Base-by-base conservation (phyloP, 768 basidiomycete species). In the Suillus subaureus region DNA sequence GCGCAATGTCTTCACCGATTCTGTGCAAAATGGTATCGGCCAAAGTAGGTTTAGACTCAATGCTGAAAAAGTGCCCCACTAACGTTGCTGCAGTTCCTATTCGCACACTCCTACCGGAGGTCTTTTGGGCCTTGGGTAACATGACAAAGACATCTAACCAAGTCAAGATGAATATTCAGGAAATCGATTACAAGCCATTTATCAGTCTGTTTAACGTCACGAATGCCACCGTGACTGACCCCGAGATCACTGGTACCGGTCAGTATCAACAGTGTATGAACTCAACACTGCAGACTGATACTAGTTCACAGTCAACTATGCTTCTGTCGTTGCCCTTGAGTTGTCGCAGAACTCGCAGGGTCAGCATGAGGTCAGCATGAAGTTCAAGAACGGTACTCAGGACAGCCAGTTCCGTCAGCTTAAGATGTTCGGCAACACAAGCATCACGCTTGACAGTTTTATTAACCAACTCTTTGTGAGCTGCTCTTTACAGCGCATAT, bases 111-210 rank as follows among this genome's bases (percentile, higher is more conserved):
- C 77, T 93, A 43, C 83, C 87, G 70, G 87, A 87, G 39, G 84
- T 94, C 74, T 78, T 93, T 62, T 79, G 74, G 57, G 85, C 89
- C 35, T 83, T 94, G 58, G 86, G 89, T 73, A 86, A 86, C 70
- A 88, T 94, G 77, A 84, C 88, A n/a, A 88, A 87, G 80, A 84
- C 87, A 68, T 85, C 82, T 66, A 88, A 90, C 77, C 87, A 89
- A 37, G 83, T 93, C 62, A 88, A 90, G 72, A 82, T 94, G 77
- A 81, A 88, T 75, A 76, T 92, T 65, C 82, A 90, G 68, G 85
- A 89, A 78, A 86, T 88, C 15, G 89, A 90, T 65, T 93, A 93
- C 80, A 91, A 93, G 78, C 87, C 92, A 23, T 91, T 94, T 84
- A 87, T 93, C 72, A 91, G 90, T 18, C 81, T 93, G 74, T 89